Evolutionary conservation across 2,329 filamentous ascomycete genomes (phyloP).

Genomic region (Fusarium coicis): DNA sequence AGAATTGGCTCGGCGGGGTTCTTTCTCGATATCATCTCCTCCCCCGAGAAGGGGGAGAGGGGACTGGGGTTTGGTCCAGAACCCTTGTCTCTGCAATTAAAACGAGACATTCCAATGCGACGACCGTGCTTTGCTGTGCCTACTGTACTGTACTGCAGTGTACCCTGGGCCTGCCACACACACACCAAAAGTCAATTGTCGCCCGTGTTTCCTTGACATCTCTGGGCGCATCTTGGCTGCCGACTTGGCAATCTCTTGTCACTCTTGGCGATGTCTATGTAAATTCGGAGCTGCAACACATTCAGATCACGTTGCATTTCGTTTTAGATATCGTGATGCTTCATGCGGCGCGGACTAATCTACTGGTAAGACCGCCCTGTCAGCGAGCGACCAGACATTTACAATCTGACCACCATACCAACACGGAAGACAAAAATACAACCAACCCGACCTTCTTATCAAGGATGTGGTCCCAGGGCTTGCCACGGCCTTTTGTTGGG

Average conservation of each 20-base stretch:
- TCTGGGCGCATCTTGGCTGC: neutral
- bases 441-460: slow-evolving; percentile 24
- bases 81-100: neutral
- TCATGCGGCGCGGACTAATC: neutral
- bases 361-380: neutral
- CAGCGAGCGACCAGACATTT: neutral
- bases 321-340: neutral
- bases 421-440: neutral
- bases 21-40: slow-evolving; percentile 19
- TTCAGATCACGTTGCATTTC: neutral
- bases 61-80: slow-evolving; percentile 14
- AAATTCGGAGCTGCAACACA: neutral
- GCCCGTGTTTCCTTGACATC: neutral
- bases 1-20: neutral
- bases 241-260: neutral
- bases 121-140: neutral
- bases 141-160: neutral
- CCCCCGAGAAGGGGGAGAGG: slow-evolving; percentile 11
- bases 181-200: neutral
- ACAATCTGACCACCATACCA: slow-evolving; percentile 23
- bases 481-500: slow-evolving; percentile 19
- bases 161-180: neutral
- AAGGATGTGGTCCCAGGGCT: neutral
- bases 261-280: neutral
- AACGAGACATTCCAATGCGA: slow-evolving; percentile 3